A percentile compares a stretch with the other conserved stretches of the same genome.
Conservation (phyloP, 345 rosid genomes). For the Xanthoceras sorbifolium region DNA sequence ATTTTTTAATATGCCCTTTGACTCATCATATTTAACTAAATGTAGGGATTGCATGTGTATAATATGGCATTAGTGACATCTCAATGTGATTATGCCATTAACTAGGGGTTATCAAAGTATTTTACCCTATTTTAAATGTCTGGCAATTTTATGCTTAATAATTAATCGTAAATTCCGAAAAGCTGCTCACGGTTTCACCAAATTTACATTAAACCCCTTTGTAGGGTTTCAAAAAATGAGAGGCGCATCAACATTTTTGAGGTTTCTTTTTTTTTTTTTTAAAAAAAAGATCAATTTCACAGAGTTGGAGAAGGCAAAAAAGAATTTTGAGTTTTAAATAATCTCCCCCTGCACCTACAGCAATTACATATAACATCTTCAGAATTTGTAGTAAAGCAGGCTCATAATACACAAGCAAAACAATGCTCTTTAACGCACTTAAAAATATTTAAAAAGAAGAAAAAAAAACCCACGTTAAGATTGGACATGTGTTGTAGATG, state of each 20-base stretch:
- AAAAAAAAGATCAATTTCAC: no score
- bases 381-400: background rate
- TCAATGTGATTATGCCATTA: no score
- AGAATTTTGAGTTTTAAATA: background rate
- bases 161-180: no score
- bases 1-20: no score
- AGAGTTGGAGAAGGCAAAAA: background rate
- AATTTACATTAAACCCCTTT: background rate
- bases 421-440: background rate
- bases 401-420: conserved; percentile 7
- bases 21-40: no score
- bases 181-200: background rate
- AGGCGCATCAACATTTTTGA: background rate
- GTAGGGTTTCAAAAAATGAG: background rate
- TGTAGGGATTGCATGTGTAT: no score
- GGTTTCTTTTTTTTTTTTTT: no score
- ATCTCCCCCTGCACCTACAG: background rate
- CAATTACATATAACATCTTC: background rate
- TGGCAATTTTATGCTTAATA: no score
- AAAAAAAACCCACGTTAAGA: conserved; percentile 6
- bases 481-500: background rate
- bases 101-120: no score
- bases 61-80: no score
- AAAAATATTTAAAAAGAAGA: background rate
- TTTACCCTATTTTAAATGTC: background rate